Percentiles rank a stretch among this genome's conserved stretches.
Conservation (phyloP, 2,329 filamentous ascomycete species). For the Cercospora citrullina region DNA sequence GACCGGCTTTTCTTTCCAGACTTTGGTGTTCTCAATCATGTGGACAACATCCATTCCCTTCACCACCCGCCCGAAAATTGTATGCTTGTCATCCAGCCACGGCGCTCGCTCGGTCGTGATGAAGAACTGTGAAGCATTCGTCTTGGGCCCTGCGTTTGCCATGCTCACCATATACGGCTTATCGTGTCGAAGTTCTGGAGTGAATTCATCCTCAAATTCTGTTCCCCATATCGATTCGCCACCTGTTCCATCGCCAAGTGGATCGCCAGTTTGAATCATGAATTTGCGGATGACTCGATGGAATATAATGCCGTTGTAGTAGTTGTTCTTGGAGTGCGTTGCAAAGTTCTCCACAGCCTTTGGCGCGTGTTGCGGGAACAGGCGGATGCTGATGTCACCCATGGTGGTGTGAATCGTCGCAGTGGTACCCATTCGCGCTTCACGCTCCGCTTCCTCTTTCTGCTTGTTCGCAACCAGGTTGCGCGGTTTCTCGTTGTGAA, state of each 20-base stretch:
- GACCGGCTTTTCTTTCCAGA: slow-evolving; percentile 88
- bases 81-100: slow-evolving; percentile 95
- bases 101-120: slow-evolving; percentile 97
- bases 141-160: slow-evolving; percentile 95
- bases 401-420: slow-evolving; percentile 89
- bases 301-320: slow-evolving; percentile 98
- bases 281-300: slow-evolving; percentile 97
- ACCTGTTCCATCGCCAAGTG: slow-evolving; percentile 82
- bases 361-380: slow-evolving; percentile 90
- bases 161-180: slow-evolving; percentile 96
- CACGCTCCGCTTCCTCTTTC: slow-evolving; percentile 57
- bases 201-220: slow-evolving; percentile 92
- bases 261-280: slow-evolving; percentile 92
- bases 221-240: slow-evolving; percentile 92
- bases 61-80: slow-evolving; percentile 87
- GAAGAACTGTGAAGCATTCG: slow-evolving; percentile 96
- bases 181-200: slow-evolving; percentile 78
- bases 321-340: slow-evolving; percentile 82
- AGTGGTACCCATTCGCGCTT: slow-evolving; percentile 70
- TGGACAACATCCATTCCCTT: slow-evolving; percentile 93
- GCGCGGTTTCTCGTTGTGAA: slow-evolving; percentile 91
- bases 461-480: slow-evolving; percentile 54
- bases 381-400: slow-evolving; percentile 88
- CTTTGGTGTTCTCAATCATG: slow-evolving; percentile 87
- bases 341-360: slow-evolving; percentile 98